Base-by-base conservation (phyloP, 805 yeast species). In the Pichia cabralensis region DNA sequence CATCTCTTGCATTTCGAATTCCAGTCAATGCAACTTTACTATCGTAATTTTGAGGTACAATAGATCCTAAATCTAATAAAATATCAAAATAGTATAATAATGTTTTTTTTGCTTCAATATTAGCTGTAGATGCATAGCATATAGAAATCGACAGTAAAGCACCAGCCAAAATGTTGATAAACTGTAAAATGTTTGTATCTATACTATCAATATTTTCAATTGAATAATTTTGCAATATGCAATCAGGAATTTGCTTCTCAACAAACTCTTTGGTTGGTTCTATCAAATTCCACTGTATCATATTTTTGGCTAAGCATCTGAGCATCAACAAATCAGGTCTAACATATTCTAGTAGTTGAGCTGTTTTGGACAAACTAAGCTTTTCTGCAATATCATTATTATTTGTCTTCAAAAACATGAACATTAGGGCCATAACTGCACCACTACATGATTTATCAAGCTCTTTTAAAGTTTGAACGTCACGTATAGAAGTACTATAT, bases 311-410 rank as follows among this genome's bases (percentile, higher is more conserved):
- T 31, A 82, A 58, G 33, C 77, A 70, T 26, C 94, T 58, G 26
- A 85, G 59, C 45, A 84, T 60, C 24, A 84, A 56, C 13, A 81
- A 50, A 46, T 85, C 95, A 0, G 97, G 96, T 40, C 95, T 65
- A 20, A 79, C 62, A 46, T 85, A 82, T 49, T 74, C 82, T 12
- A 80, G 52, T 16, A 76, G 55, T 41, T 72, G 76, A 33, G 64
- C 67, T 0, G 76, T 65, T n/a, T 55, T 53, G 1, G 94, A 92
- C 10, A 80, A 60, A 28, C 61, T 58, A 23, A 85, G 50, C 46
- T 76, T 78, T 16, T 58, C 55, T 0, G 94, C 89, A 27, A 86
- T 63, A 0, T 65, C 56, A 1, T 43, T 33, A 46, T 82, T 73
- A 26, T 70, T 71, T 2, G 94, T 76, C 43, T 71, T 78, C 60